Conservation (phyloP, 495 filamentous ascomycete species). For the Penicillium steckii region DNA sequence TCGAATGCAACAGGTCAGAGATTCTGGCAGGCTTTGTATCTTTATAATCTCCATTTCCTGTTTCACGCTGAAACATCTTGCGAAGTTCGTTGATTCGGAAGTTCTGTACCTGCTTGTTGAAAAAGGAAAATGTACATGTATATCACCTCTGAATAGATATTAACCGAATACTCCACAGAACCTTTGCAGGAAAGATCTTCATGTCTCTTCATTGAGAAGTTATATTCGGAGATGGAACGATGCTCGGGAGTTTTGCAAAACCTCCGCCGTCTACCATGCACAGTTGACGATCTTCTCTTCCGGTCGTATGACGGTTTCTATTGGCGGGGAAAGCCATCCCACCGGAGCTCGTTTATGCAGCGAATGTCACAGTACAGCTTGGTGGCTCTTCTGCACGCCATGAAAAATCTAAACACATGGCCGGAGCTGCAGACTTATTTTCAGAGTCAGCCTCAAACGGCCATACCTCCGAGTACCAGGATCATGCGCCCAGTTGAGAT, state of each 20-base stretch:
- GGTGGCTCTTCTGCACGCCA: no score
- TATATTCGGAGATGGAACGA: not conserved
- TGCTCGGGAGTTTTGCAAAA: not conserved
- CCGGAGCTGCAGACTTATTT: no score
- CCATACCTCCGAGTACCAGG: no score
- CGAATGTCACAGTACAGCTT: no score
- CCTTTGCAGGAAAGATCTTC: not conserved
- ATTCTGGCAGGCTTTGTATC: not conserved
- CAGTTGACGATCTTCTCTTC: no score
- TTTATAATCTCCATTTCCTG: not conserved
- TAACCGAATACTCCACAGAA: not conserved
- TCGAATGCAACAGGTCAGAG: no score
- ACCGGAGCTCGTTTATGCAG: not conserved
- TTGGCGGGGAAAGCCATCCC: not conserved
- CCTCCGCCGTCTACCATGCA: not conserved
- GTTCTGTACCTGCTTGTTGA: not conserved
- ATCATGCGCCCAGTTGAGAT: no score
- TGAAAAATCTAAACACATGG: no score
- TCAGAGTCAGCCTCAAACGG: no score
- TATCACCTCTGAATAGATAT: not conserved
- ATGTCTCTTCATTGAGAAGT: not conserved
- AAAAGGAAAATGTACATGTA: not conserved
- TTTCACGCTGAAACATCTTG: not conserved
- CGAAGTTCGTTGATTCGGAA: not conserved
- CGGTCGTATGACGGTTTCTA: not conserved